Evolutionary conservation across 306 rosid species (phyloP), one percentile per base, ranked within the genome.

Genomic region (Castanea crenata): DNA sequence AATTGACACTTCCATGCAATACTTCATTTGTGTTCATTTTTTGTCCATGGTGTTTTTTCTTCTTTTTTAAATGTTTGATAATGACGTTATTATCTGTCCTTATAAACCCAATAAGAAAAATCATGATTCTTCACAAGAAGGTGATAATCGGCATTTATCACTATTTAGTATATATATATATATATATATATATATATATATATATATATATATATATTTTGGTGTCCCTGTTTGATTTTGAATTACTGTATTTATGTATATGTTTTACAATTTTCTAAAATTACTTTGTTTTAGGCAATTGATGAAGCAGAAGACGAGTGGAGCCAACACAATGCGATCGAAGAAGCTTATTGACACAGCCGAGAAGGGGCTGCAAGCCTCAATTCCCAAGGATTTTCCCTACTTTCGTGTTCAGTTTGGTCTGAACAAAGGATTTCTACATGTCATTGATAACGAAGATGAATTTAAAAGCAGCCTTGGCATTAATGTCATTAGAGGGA

Each of bases 221-320:
- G 51, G 35, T 56, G 55, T 5, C 7, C 18, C 14, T 58, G 51
- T 23, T 44, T 64, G 16, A 44, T 54, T 67, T 34, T 51, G 44
- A 49, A 3, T 67, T 35, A 20, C 20, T 16, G 13, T 59, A 46
- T 77, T 16, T 34, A 69, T 31, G 18, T 21, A 64, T 35, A 35
- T 35, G 41, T 73, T 74, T 49, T 32, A 58, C 31, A n/a, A 65
- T 18, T 62, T 49, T 76, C 18, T 55, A 29, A 78, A 44, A 35
- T 69, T 69, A 65, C 38, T 79, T 74, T 54, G 55, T 74, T 58
- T 74, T 83, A 92, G 99, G 99, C 93, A 34, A 94, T 94, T 79
- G 97, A 91, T 77, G 99, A 94, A 86, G 99, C 97, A 21, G 95
- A 90, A 82, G 93, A 90, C 64, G 92, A 91, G 76, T 92, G 95